Base-by-base conservation (phyloP, 345 rosid species). In the Turritis glabra region DNA sequence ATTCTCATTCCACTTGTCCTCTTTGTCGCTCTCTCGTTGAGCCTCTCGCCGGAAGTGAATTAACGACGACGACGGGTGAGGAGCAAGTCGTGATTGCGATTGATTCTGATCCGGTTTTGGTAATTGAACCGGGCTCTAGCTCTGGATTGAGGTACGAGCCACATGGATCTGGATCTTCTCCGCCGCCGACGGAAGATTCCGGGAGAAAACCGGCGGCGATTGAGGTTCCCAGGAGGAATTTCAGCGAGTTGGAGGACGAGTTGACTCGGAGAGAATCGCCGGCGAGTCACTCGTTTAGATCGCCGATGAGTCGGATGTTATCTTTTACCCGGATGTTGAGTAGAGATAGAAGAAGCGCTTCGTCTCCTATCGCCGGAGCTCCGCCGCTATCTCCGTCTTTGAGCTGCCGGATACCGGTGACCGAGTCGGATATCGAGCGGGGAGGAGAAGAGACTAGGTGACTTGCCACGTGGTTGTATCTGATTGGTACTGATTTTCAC, bases 1-100 rank as follows among this genome's bases (percentile, higher is more conserved):
- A 86, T 48, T 86, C 97, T 37, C 98, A 94, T 70, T 82, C 90
- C 40, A 91, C 96, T 0, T 94, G 97, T 71, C 99, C 98, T 22
- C 91, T 96, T 37, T 96, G 99, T 46, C 92, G 99, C 35, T 76
- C 86, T 10, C 81, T 90, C 3, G 97, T 96, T 12, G 94, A 90
- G 43, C 71, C 80, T 22, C 65, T 59, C 33, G 29, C 43, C 21
- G 69, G 52, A 5, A 9, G 6, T 25, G 77, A 57, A 0, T 26
- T 17, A 5, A 56, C 52, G 17, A 1, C 55, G 18, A 1, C 40
- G 18, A 1, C n/a, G 64, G n/a, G 7, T 57, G 54, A 18, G 46
- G 61, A 58, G 33, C 76, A 77, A 17, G 61, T 79, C n/a, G 75
- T 32, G 23, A 64, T 83, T 17, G 33, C 54, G 22, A 26, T 80